Evolutionary conservation across 768 basidiomycete genomes (phyloP), one percentile per base, ranked within the genome.

Genomic region (Russula abietina): DNA sequence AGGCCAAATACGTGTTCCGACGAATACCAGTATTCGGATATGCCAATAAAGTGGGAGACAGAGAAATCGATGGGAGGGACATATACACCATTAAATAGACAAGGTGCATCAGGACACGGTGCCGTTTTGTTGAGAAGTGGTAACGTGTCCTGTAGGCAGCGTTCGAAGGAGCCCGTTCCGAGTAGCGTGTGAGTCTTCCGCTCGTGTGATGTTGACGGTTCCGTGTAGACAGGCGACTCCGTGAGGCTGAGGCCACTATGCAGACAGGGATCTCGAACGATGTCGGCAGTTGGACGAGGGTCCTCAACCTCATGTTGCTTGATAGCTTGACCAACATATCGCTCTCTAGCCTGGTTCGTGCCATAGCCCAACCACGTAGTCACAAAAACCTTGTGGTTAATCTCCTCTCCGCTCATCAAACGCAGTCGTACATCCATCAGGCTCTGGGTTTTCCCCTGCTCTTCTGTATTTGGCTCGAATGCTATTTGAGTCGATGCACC

Each of bases 21-120:
- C 28, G 96, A 98, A 75, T 98, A 98, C 96, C 96, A 99, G 73
- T 98, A 99, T 73, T 99, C 97, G 16, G 93, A 95, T 43, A 99
- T 87, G 3, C 97, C 97, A 69, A 99, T 97, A 73, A 98, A 99
- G 59, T 88, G 89, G 14, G 91, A 92, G 38, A 87, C 91, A 43
- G 84, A 83, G 73, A 98, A 99, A 75, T 98, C 92, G 70, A 98
- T 98, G 1, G 86, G 83, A 7, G 97, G 96, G 14, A 94, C 94
- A 51, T 93, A 87, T 0, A 98, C 84, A 24, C 96, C 97, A 69
- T 95, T 89, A 82, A 98, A 98, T 17, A 95, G 81, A 74, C 96
- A 98, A 0, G 91, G 91, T 0, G 81, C 74, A 69, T 92, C 88
- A 2, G 85, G 81, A 75, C 97, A 99, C 0, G 92, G 89, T 1